These are phyloP conservation scores for Dioszegia hungarica DNA, from an alignment of 768 basidiomycete genomes.

Conservation along the genomic window DNA sequence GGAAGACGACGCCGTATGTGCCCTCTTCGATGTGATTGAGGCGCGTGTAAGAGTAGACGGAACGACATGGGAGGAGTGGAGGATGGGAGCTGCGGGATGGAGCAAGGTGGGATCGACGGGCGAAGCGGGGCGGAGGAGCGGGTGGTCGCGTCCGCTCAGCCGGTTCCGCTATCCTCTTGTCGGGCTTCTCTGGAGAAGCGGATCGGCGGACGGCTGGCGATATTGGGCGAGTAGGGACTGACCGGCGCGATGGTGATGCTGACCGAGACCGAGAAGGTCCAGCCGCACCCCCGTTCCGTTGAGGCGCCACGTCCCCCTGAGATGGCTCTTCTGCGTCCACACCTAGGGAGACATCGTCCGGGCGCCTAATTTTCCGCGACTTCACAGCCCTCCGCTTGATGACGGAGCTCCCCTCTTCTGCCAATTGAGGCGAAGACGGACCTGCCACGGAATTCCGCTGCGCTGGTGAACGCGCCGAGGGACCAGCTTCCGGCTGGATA, in stretches of 20 bases:
- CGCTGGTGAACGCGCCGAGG: neutral
- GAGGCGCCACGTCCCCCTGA: no score
- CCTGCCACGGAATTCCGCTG: no score
- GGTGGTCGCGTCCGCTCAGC: neutral
- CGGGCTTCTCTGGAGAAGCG: neutral
- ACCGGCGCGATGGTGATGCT: no score
- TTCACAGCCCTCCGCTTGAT: neutral
- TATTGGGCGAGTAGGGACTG: no score
- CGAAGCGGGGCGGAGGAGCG: conserved; percentile 5
- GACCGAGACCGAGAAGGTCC: neutral
- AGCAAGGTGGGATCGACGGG: conserved; percentile 44
- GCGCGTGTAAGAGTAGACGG: conserved; percentile 87
- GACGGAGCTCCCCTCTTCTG: neutral
- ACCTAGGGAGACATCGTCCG: conserved; percentile 1
- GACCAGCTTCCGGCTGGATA: neutral
- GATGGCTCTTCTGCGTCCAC: neutral
- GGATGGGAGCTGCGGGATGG: conserved; percentile 75
- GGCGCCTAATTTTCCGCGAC: neutral
- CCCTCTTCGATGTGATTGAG: conserved; percentile 99
- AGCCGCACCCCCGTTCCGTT: neutral
- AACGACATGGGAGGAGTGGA: conserved; percentile 75
- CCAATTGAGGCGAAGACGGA: neutral
- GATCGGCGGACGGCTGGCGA: neutral
- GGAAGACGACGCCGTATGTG: conserved; percentile 92
- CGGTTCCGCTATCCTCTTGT: neutral